Evolutionary conservation across 2,329 filamentous ascomycete species (phyloP), one percentile per base, ranked within the genome.

Genomic region (Penicillium janthinellum): DNA sequence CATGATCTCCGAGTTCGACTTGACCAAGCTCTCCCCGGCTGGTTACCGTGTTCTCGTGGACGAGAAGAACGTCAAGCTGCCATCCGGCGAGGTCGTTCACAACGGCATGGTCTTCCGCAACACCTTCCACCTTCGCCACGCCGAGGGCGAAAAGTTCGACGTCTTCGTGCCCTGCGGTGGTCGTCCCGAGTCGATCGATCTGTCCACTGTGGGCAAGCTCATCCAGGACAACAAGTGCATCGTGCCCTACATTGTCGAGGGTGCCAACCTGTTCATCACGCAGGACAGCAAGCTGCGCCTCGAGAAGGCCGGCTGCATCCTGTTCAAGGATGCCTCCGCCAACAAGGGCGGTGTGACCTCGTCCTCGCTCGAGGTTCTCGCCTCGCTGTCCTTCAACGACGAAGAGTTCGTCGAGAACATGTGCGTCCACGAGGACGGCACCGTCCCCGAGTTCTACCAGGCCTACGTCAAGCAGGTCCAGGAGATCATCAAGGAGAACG

Each of bases 291-390:
- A 98, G 82, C 85, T 98, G 57, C 90, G 92, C 25, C 87, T 99
- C 14, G 95, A 99, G 80, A 89, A 92, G 69, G 93, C 94, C n/a
- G 95, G 95, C 61, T 96, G 92, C 73, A 87, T 98, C 70, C 79
- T 99, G 42, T 97, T 92, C 88, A 99, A 99, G 82, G 95, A 99
- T 77, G 95, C 95, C 5, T 96, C 92, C 39, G 93, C 94, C 58
- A 99, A 99, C 86, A 99, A 99, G 84, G 95, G 95, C 66, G 95
- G 95, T 75, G 95, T 99, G 48, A 99, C 95, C 0, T 97, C 92
- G 0, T 98, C 95, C 0, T 98, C 95, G 0, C 88, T 98, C 35
- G 95, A 99, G 73, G 95, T 99, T 5, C 86, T 99, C 25, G 95
- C 95, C 7, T 95, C 92, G 14, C 84, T 99, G 58, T 95, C 92